These are phyloP conservation scores for Dictyophora rubrovolvata DNA, from an alignment of 768 basidiomycete genomes.

Conservation along the genomic window DNA sequence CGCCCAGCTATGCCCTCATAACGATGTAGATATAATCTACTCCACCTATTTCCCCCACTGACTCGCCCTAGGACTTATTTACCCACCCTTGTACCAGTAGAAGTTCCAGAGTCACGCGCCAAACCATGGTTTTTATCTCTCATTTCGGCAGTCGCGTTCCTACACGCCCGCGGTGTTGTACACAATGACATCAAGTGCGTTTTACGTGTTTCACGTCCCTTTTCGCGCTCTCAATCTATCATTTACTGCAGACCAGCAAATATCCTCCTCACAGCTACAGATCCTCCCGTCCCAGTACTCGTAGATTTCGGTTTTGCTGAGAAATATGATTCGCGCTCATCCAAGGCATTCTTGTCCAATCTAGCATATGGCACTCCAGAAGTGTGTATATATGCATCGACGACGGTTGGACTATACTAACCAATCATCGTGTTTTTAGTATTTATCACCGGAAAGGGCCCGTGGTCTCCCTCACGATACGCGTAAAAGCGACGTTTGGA, in stretches of 20 bases:
- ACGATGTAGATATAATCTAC: constrained; percentile 58
- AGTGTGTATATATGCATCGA: constrained; percentile 30
- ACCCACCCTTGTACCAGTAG: constrained; percentile 79
- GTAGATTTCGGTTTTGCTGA: constrained; percentile 98
- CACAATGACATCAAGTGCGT: constrained; percentile 92
- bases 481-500: constrained; percentile 81
- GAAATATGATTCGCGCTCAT: constrained; percentile 55
- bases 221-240: background rate
- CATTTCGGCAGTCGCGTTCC: constrained; percentile 72
- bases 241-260: constrained; percentile 65
- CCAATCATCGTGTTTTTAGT: constrained; percentile 34
- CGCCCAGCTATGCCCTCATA: constrained; percentile 80
- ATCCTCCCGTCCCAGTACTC: constrained; percentile 62
- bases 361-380: constrained; percentile 88
- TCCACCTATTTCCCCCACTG: constrained; percentile 5
- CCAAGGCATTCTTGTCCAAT: constrained; percentile 69
- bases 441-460: constrained; percentile 87
- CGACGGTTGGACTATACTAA: background rate
- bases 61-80: constrained; percentile 60
- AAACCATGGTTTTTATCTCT: constrained; percentile 75
- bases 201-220: constrained; percentile 6
- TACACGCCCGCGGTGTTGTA: constrained; percentile 74
- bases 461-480: constrained; percentile 86
- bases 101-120: constrained; percentile 71
- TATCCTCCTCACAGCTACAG: constrained; percentile 70